Evolutionary conservation across 106 monocot genomes (phyloP), one percentile per base, ranked within the genome.

Genomic region (Xerophyta viscosa): DNA sequence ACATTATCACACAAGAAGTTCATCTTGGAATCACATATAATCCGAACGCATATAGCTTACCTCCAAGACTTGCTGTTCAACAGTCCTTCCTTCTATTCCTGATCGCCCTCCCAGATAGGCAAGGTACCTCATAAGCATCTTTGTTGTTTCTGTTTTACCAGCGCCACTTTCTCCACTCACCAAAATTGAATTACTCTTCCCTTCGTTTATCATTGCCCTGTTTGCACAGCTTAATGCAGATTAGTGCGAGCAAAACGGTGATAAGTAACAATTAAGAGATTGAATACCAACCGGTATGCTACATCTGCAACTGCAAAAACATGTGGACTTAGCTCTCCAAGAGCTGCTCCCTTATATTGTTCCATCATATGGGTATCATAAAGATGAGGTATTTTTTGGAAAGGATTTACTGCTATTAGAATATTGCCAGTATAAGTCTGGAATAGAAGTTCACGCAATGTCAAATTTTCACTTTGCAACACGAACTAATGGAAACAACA

Each of bases 31-130:
- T n/a, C n/a, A n/a, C 19, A 47, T 2, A 47, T 23, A 47, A 20
- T 19, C n/a, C 19, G 23, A 47, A 20, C 52, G 27, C 31, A 24
- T 20, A 17, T 45, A 31, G 30, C 72, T 64, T 79, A 88, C 88
- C 73, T 88, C 92, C 31, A 92, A 60, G 74, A 92, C 92, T 77
- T 92, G 86, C 45, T 92, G 82, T 54, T 92, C 92, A 56, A 92
- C 84, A 19, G 84, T 84, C 17, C 84, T 54, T 58, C 68, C 84
- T 67, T 77, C 84, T 46, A 66, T 64, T 48, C 75, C 84, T 56
- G 84, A 67, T 29, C 79, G 78, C 30, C 87, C 92, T 60, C 92
- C 86, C 70, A 87, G 59, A 50, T 71, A 66, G 7, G 92, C 84
- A 70, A 92, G 82, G 69, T 92, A 92, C 26, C 84, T 70, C 92